Percentiles rank a stretch among this genome's conserved stretches.
Evolutionary conservation across 768 basidiomycete species (phyloP).

Genomic region (Boletus reticulatus): DNA sequence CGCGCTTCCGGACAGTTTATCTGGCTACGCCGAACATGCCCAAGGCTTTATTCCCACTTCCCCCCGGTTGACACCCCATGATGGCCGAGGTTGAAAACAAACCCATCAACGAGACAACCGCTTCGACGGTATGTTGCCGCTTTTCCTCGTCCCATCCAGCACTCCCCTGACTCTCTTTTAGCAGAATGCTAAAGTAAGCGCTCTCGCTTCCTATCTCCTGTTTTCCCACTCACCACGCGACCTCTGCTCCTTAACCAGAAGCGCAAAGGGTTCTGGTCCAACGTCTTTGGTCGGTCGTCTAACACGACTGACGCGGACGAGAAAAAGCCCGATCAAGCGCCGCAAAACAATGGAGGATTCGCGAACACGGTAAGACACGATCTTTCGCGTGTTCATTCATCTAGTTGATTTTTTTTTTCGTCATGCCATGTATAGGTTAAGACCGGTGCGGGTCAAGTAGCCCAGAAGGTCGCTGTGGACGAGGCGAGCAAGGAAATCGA

Average conservation of each 20-base stretch:
- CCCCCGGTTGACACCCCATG: neutral
- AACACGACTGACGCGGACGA: neutral
- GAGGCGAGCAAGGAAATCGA: constrained; percentile 11
- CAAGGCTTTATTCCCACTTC: neutral
- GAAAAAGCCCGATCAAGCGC: neutral
- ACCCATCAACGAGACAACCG: neutral
- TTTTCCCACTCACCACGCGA: neutral
- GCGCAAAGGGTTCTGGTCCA: constrained; percentile 18
- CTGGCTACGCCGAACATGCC: neutral
- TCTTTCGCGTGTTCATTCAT: neutral
- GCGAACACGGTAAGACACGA: constrained; percentile 3
- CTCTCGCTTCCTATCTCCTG: neutral
- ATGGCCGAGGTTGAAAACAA: constrained; percentile 4
- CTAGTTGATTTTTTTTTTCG: neutral
- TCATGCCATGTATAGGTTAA: neutral
- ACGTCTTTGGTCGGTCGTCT: constrained; percentile 1
- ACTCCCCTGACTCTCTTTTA: neutral
- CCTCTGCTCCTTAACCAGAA: constrained; percentile 2
- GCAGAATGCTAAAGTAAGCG: constrained; percentile 10
- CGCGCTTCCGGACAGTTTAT: constrained; percentile 7
- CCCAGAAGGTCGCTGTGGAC: constrained; percentile 7
- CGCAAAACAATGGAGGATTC: constrained; percentile 2
- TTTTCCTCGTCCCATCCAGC: neutral
- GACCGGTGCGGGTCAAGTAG: constrained; percentile 2
- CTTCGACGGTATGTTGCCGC: neutral